Base-by-base conservation (phyloP, 495 filamentous ascomycete species). In the Tetracladium setigerum region DNA sequence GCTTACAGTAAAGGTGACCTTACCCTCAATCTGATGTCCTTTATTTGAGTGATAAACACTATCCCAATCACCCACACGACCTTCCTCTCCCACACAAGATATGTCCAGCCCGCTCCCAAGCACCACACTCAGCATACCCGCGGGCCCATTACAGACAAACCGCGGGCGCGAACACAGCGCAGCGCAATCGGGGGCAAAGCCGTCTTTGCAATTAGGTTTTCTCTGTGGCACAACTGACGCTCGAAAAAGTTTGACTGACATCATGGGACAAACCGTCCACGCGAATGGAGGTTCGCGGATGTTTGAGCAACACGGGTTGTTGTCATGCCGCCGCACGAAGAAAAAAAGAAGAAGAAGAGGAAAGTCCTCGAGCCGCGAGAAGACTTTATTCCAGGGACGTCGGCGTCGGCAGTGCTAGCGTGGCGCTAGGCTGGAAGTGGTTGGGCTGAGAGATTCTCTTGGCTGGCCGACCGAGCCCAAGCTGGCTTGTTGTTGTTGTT, bases 101-200 rank as follows among this genome's bases (percentile, higher is more conserved):
- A 53, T 59, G 56, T 59, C 38, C 56, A 47, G 48, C 49, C 42
- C 35, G 32, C 41, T 40, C 30, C 34, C 37, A 40, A 34, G 30
- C 44, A 22, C 49, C 44, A 27, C 22, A 47, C 45, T 55, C 58
- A 44, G 39, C 54, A 49, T 18, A 36, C 44, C 52, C 42, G 32
- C 52, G 52, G 53, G 58, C 58, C 58, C 58, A 44, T 53, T 33
- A 61, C 22, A 57, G 58, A 57, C 58, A 54, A 61, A 61, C 49
- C 55, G 54, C 38, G 41, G 42, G 42, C 33, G 50, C 44, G 54
- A 54, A 56, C 55, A 19, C 50, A 41, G 38, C 47, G 13, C 27
- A 30, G 53, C 41, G 33, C 39, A 18, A 16, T 13, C 31, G 45
- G 43, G 10, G 38, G n/a, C 33, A 48, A 12, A 44, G 22, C 36